These are phyloP conservation scores for Globisporangium heterothallicum DNA, from an alignment of 352 stramenopile species.

Conservation along the genomic window DNA sequence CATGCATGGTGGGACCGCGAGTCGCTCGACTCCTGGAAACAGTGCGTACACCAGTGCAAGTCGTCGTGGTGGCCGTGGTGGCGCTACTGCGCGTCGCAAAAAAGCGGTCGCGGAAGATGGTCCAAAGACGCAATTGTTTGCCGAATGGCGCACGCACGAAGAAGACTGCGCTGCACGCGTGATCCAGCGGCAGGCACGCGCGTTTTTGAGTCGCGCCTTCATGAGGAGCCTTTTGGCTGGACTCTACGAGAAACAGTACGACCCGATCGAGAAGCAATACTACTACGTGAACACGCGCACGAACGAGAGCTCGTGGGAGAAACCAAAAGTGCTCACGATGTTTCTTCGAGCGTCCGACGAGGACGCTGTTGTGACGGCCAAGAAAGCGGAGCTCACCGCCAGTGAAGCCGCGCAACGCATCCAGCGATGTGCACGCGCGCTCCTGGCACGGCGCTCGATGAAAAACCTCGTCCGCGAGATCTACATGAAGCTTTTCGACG, in stretches of 20 bases:
- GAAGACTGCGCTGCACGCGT: slow-evolving; percentile 41
- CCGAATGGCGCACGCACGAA: slow-evolving; percentile 54
- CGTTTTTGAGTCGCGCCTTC: slow-evolving; percentile 33
- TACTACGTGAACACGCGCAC: slow-evolving; percentile 66
- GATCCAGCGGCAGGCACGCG: slow-evolving; percentile 36
- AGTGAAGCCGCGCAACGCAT: slow-evolving; percentile 43
- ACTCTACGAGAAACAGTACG: slow-evolving; percentile 58
- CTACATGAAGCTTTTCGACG: slow-evolving; percentile 77
- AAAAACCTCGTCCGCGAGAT: slow-evolving; percentile 45
- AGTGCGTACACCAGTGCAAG: slow-evolving; percentile 11
- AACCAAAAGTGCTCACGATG: slow-evolving; percentile 33
- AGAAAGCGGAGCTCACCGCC: slow-evolving; percentile 9
- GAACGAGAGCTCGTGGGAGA: slow-evolving; percentile 59
- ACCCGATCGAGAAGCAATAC: slow-evolving; percentile 51
- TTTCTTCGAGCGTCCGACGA: slow-evolving; percentile 30
- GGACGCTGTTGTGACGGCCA: slow-evolving; percentile 10
- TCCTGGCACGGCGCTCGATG: slow-evolving; percentile 32
- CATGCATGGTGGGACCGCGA: slow-evolving; percentile 3
- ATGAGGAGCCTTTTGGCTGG: slow-evolving; percentile 30
- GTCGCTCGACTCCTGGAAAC: not conserved
- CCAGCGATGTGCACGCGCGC: slow-evolving; percentile 35
- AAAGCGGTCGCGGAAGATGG: slow-evolving; percentile 17
- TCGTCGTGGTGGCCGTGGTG: slow-evolving; percentile 19
- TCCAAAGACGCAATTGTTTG: slow-evolving; percentile 33
- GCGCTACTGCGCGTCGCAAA: slow-evolving; percentile 18